Conservation (phyloP, 2,329 filamentous ascomycete species). For the Immersiporthe knoxdaviesiana region DNA sequence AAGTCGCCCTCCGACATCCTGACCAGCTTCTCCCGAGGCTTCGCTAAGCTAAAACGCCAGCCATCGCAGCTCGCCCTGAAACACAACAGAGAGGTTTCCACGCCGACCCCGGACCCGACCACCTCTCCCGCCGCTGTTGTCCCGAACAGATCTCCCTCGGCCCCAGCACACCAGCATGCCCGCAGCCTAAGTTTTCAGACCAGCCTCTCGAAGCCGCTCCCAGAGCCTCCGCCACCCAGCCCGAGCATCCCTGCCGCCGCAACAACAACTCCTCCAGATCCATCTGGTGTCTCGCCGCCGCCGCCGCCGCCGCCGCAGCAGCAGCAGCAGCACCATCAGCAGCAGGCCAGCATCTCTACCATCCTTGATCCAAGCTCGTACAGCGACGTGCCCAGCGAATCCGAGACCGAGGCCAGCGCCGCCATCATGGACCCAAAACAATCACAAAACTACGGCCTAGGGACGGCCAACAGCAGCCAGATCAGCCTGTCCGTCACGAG, state of each 20-base stretch:
- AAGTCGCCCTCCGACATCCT: slow-evolving; percentile 53
- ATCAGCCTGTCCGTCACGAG: slow-evolving; percentile 41
- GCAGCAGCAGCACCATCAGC: slow-evolving; percentile 13
- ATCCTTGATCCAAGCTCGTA: slow-evolving; percentile 41
- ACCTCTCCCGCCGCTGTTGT: slow-evolving; percentile 35
- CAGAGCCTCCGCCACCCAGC: slow-evolving; percentile 50
- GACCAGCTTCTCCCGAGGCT: slow-evolving; percentile 55
- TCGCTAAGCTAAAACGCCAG: slow-evolving; percentile 47
- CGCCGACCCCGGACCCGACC: slow-evolving; percentile 34
- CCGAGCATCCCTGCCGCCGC: slow-evolving; percentile 40
- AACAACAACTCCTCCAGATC: slow-evolving; percentile 31
- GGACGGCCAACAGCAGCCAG: slow-evolving; percentile 51
- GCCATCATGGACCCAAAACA: slow-evolving; percentile 54
- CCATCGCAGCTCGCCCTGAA: slow-evolving; percentile 47
- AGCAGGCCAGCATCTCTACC: slow-evolving; percentile 37
- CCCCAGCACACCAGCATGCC: slow-evolving; percentile 49
- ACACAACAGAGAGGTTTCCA: slow-evolving; percentile 37
- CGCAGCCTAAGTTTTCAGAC: slow-evolving; percentile 58
- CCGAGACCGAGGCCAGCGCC: slow-evolving; percentile 45
- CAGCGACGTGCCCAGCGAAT: slow-evolving; percentile 26
- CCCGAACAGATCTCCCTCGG: slow-evolving; percentile 30
- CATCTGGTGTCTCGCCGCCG: slow-evolving; percentile 26
- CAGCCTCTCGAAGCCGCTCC: slow-evolving; percentile 62
- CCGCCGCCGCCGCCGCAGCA: not conserved
- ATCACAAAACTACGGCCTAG: slow-evolving; percentile 39